Evolutionary conservation across 73 alveolate species (phyloP).

Genomic region (Paramecium pentaurelia): DNA sequence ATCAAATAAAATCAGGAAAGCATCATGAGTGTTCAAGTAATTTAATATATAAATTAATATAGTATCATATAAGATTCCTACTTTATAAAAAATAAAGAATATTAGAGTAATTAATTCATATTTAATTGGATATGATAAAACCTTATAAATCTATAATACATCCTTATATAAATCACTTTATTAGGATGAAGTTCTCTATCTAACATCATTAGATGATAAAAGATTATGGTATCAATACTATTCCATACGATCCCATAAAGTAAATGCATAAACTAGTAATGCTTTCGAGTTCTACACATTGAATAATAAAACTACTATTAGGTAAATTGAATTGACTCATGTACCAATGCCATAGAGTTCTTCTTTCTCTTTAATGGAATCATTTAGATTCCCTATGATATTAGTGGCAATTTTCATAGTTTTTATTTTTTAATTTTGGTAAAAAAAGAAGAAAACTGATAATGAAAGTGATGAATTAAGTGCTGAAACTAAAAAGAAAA

Average conservation of each 20-base stretch:
- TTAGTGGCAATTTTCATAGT: neutral
- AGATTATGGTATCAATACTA: neutral
- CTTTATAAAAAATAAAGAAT: neutral
- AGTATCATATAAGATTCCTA: neutral
- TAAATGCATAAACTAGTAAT: neutral
- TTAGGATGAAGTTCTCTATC: neutral
- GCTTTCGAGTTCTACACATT: neutral
- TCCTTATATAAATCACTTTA: neutral
- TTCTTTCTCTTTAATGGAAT: neutral
- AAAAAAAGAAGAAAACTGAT: neutral
- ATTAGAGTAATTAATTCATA: neutral
- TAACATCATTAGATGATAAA: conserved; percentile 7
- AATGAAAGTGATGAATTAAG: neutral
- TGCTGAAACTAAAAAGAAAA: neutral
- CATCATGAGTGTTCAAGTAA: neutral
- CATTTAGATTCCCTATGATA: conserved; percentile 21
- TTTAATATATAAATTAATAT: neutral
- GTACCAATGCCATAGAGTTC: neutral
- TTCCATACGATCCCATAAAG: neutral
- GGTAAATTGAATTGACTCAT: conserved; percentile 14
- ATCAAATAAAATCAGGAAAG: neutral
- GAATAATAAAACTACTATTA: neutral
- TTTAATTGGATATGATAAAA: neutral
- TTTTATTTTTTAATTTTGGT: neutral
- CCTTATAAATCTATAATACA: neutral